Evolutionary conservation across 345 rosid genomes (phyloP).

Genomic region (Eucalyptus sp.): DNA sequence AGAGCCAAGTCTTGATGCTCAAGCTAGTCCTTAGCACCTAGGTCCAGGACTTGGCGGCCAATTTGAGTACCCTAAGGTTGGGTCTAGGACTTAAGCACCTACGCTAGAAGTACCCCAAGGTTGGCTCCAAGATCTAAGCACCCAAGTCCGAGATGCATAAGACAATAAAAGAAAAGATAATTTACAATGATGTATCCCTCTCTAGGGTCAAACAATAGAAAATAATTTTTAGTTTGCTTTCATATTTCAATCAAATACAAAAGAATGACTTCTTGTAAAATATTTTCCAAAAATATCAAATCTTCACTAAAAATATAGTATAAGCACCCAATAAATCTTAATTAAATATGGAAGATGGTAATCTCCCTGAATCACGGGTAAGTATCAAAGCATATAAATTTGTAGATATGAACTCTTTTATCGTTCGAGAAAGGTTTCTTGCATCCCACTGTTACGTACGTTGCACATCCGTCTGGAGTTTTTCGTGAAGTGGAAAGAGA

Average conservation of each 20-base stretch:
- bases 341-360: background rate
- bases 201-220: background rate
- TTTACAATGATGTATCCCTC: background rate
- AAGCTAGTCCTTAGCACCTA: background rate
- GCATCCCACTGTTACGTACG: background rate
- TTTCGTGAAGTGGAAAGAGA: background rate
- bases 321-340: background rate
- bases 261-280: background rate
- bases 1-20: background rate
- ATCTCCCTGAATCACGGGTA: background rate
- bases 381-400: background rate
- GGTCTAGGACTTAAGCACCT: background rate
- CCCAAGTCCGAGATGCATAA: background rate
- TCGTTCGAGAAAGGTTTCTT: background rate
- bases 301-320: background rate
- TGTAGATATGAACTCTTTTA: background rate
- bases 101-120: background rate
- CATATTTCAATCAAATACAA: background rate
- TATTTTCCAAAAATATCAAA: background rate
- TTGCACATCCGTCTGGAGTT: background rate
- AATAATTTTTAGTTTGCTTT: background rate
- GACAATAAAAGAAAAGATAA: background rate
- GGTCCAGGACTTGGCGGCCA: fast-evolving
- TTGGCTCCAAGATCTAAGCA: background rate
- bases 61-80: background rate